Conservation (phyloP, 495 filamentous ascomycete species). For the Aspergillus kassunensis region DNA sequence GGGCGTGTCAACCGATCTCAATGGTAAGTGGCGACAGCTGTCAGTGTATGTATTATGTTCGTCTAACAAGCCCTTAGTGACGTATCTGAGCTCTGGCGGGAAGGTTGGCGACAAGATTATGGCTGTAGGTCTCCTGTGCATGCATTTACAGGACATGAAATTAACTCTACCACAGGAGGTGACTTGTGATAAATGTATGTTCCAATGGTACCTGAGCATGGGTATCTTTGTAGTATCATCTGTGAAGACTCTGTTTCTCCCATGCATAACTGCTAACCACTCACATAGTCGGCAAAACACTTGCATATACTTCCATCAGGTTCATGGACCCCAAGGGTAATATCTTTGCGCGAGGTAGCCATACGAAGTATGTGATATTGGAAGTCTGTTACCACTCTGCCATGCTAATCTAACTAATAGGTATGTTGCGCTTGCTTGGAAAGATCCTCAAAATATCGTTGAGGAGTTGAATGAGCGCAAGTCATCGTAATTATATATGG, state of each 20-base stretch:
- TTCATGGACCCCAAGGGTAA: constrained; percentile 77
- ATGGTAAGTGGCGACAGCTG: constrained; percentile 49
- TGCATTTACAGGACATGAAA: background rate
- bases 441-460: constrained; percentile 56
- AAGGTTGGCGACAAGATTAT: constrained; percentile 72
- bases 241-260: background rate
- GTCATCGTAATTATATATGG: constrained; percentile 1
- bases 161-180: constrained; percentile 49
- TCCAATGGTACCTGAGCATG: background rate
- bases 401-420: constrained; percentile 22
- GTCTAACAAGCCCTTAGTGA: constrained; percentile 55
- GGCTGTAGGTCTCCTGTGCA: constrained; percentile 42
- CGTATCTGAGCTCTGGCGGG: constrained; percentile 81
- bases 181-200: constrained; percentile 80
- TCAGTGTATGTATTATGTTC: background rate
- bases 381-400: background rate
- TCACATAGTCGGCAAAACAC: constrained; percentile 75
- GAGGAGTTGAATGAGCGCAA: constrained; percentile 32
- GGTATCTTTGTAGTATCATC: background rate
- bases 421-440: constrained; percentile 56
- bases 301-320: constrained; percentile 80
- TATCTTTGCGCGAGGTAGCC: constrained; percentile 82
- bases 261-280: background rate
- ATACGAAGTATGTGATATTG: constrained; percentile 73
- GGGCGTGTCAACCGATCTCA: constrained; percentile 90